Percentiles rank a stretch among this genome's conserved stretches.
phyloP scores from a whole-genome alignment of 768 basidiomycete genomes.

The Trametes villosa region DNA sequence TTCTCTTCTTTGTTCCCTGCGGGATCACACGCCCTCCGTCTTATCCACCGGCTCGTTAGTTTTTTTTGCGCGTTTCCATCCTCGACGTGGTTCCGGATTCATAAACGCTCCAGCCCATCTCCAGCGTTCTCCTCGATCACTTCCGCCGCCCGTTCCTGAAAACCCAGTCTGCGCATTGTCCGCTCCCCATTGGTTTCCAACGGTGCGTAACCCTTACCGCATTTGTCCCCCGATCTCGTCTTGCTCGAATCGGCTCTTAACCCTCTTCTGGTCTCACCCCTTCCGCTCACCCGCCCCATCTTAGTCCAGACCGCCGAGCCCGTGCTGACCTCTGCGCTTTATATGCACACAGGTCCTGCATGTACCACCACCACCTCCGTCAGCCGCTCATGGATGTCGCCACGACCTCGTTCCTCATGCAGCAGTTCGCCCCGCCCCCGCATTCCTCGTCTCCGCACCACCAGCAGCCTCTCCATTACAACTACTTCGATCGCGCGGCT shows the following conservation, averaged over 20 bases:
- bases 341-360: slow-evolving; percentile 8
- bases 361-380: slow-evolving; percentile 10
- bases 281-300: slow-evolving; percentile 19
- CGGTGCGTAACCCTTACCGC: slow-evolving; percentile 24
- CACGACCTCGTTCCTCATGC: slow-evolving; percentile 20
- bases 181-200: slow-evolving; percentile 16
- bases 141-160: slow-evolving; percentile 26
- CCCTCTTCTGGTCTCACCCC: slow-evolving; percentile 15
- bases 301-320: slow-evolving; percentile 17
- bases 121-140: slow-evolving; percentile 25
- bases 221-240: slow-evolving; percentile 18
- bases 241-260: slow-evolving; percentile 16
- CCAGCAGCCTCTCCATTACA: slow-evolving; percentile 20
- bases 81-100: slow-evolving; percentile 9
- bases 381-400: slow-evolving; percentile 26
- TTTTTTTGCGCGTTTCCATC: neutral
- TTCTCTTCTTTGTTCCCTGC: neutral
- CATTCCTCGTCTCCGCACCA: slow-evolving; percentile 18
- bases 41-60: neutral
- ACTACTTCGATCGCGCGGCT: slow-evolving; percentile 18
- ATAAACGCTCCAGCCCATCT: slow-evolving; percentile 18
- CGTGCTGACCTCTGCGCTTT: slow-evolving; percentile 14
- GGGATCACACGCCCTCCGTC: neutral
- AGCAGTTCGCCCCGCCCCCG: slow-evolving; percentile 9
- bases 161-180: slow-evolving; percentile 11